phyloP scores from a whole-genome alignment of 192 early-diverging fungal species.

The Mycoemilia scoparia region DNA sequence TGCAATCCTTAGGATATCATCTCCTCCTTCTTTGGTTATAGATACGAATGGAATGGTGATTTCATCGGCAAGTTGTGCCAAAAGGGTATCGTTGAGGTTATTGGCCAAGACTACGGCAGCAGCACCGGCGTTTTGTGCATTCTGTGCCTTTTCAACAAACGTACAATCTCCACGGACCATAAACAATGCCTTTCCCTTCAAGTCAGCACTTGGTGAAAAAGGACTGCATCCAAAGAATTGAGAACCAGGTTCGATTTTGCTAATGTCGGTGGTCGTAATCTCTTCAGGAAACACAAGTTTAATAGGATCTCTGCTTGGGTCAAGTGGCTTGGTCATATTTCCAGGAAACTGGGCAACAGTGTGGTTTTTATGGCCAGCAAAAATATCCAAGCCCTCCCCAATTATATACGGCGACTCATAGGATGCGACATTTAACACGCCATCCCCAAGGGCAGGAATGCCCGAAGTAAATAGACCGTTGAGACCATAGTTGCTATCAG shows the following conservation, averaged over 20 bases:
- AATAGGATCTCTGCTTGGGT: too few relatives aligned
- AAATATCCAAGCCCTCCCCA: slow-evolving; percentile 19
- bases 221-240: slow-evolving; percentile 35
- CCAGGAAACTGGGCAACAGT: slow-evolving; percentile 28
- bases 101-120: slow-evolving; percentile 47
- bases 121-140: slow-evolving; percentile 38
- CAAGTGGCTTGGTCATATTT: too few relatives aligned
- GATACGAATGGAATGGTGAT: slow-evolving; percentile 34
- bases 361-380: slow-evolving; percentile 14
- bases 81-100: slow-evolving; percentile 9
- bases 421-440: slow-evolving; percentile 37
- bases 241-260: slow-evolving; percentile 20
- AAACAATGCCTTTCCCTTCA: slow-evolving; percentile 34
- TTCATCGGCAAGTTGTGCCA: slow-evolving; percentile 7
- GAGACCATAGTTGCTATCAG: slow-evolving; percentile 46
- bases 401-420: slow-evolving; percentile 24
- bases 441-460: slow-evolving; percentile 35
- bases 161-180: slow-evolving; percentile 52
- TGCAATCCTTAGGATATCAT: slow-evolving; percentile 27
- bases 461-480: slow-evolving; percentile 40
- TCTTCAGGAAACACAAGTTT: too few relatives aligned
- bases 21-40: slow-evolving; percentile 32
- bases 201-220: slow-evolving; percentile 12
- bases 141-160: slow-evolving; percentile 39
- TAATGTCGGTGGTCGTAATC: slow-evolving; percentile 21